phyloP scores from a whole-genome alignment of 1,139 yeast genomes.

The Suzukiozyma palmioleophila region DNA sequence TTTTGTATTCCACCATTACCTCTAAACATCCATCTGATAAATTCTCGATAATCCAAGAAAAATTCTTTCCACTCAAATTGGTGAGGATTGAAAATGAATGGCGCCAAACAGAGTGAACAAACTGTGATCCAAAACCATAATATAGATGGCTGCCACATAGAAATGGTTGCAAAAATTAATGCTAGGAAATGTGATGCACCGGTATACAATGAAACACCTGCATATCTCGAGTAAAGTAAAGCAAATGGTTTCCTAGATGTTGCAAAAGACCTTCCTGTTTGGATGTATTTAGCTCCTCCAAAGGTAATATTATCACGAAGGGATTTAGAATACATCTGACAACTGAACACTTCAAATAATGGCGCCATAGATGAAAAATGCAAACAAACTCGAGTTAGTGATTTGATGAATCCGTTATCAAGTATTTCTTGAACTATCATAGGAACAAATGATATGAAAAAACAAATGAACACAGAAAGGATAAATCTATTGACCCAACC shows the following conservation, averaged over 20 bases:
- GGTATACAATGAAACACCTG: slow-evolving; percentile 57
- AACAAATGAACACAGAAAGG: slow-evolving; percentile 75
- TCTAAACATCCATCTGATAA: slow-evolving; percentile 62
- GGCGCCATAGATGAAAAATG: slow-evolving; percentile 78
- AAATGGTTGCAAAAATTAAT: slow-evolving; percentile 57
- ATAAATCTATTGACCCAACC: slow-evolving; percentile 82
- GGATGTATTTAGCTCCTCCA: slow-evolving; percentile 81
- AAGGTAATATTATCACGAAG: slow-evolving; percentile 62
- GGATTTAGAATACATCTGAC: slow-evolving; percentile 76
- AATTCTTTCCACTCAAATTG: slow-evolving; percentile 70
- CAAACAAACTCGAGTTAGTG: slow-evolving; percentile 52
- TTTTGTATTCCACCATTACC: slow-evolving; percentile 52
- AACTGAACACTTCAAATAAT: slow-evolving; percentile 80
- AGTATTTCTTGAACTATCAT: slow-evolving; percentile 72
- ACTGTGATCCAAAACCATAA: slow-evolving; percentile 84
- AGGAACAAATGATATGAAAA: slow-evolving; percentile 80
- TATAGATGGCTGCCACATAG: slow-evolving; percentile 74
- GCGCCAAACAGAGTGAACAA: slow-evolving; percentile 68
- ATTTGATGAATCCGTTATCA: slow-evolving; percentile 69
- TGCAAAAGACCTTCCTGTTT: slow-evolving; percentile 87
- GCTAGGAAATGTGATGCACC: slow-evolving; percentile 58
- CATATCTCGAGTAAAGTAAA: slow-evolving; percentile 59
- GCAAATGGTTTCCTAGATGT: slow-evolving; percentile 61
- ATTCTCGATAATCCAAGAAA: slow-evolving; percentile 66
- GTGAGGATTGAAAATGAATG: slow-evolving; percentile 82